A percentile compares a stretch with the other conserved stretches of the same genome.
Conservation (phyloP, 1,139 yeast species). For the Geotrichum australiense region DNA sequence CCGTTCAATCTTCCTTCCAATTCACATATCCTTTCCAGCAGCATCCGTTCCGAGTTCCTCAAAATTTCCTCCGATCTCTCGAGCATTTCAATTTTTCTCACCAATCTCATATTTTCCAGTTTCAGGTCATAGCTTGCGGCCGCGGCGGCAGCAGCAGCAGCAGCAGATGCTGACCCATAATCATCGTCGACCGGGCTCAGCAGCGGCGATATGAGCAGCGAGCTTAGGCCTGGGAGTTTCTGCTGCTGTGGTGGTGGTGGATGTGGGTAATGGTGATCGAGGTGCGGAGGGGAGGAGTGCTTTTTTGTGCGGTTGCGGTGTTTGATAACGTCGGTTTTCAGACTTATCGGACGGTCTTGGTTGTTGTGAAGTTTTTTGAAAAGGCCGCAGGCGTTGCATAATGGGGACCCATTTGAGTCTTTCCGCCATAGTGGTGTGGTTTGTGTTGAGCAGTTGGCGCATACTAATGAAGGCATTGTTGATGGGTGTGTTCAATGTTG, state of each 20-base stretch:
- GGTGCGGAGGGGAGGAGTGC: slow-evolving; percentile 1
- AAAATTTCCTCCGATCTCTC: slow-evolving; percentile 3
- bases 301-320: slow-evolving; percentile 61
- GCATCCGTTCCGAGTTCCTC: neutral
- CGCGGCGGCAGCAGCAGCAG: neutral
- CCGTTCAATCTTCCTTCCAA: slow-evolving; percentile 1
- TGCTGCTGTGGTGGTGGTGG: neutral
- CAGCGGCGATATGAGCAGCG: slow-evolving; percentile 3
- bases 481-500: too few relatives aligned
- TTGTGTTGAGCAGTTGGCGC: slow-evolving; percentile 84
- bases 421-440: slow-evolving; percentile 93
- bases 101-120: slow-evolving; percentile 1
- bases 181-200: slow-evolving; percentile 3
- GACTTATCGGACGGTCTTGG: slow-evolving; percentile 79
- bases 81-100: slow-evolving; percentile 2
- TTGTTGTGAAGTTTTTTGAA: slow-evolving; percentile 77
- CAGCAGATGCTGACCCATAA: neutral
- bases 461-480: too few relatives aligned
- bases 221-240: slow-evolving; percentile 6
- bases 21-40: neutral
- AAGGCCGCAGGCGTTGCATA: slow-evolving; percentile 91
- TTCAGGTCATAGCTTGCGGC: neutral
- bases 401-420: slow-evolving; percentile 85
- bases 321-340: slow-evolving; percentile 87
- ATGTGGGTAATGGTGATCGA: neutral